Percentiles rank a stretch among this genome's conserved stretches.
These are phyloP conservation scores for Aspergillus bridgeri DNA, from an alignment of 495 filamentous ascomycete genomes.

Conservation along the genomic window DNA sequence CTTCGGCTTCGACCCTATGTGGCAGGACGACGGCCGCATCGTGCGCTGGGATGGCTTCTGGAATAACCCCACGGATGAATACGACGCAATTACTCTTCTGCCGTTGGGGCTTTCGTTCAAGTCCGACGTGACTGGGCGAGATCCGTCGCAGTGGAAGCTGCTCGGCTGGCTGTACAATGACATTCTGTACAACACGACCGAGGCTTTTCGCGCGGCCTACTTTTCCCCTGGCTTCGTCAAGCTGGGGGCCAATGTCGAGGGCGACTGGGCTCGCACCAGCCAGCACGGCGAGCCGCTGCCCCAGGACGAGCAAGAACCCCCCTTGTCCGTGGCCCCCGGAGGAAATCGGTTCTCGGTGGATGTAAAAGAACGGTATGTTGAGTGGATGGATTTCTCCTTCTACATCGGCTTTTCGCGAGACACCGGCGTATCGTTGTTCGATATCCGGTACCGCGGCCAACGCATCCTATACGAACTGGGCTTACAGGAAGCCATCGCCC, in stretches of 20 bases:
- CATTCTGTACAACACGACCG: conserved; percentile 18
- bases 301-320: conserved; percentile 15
- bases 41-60: conserved; percentile 19
- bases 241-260: conserved; percentile 13
- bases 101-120: conserved; percentile 16
- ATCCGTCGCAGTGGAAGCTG: conserved; percentile 18
- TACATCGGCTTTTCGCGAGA: conserved; percentile 17
- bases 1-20: conserved; percentile 17
- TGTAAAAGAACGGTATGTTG: conserved; percentile 12
- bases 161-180: conserved; percentile 19
- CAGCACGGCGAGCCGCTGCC: conserved; percentile 10
- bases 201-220: conserved; percentile 16
- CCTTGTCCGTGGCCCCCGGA: conserved; percentile 11
- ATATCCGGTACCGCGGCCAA: conserved; percentile 18
- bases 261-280: conserved; percentile 16
- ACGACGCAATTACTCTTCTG: conserved; percentile 11
- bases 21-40: conserved; percentile 16
- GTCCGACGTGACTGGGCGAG: conserved; percentile 18
- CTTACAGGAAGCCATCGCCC: conserved; percentile 16
- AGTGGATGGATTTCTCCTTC: conserved; percentile 21
- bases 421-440: conserved; percentile 15
- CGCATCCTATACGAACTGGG: conserved; percentile 17
- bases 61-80: conserved; percentile 12
- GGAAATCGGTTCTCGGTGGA: conserved; percentile 17
- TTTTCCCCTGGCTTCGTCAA: conserved; percentile 18